Percentiles rank a stretch among this genome's conserved stretches.
Evolutionary conservation across 2,329 filamentous ascomycete genomes (phyloP).

Genomic region (Beauveria brongniartii): DNA sequence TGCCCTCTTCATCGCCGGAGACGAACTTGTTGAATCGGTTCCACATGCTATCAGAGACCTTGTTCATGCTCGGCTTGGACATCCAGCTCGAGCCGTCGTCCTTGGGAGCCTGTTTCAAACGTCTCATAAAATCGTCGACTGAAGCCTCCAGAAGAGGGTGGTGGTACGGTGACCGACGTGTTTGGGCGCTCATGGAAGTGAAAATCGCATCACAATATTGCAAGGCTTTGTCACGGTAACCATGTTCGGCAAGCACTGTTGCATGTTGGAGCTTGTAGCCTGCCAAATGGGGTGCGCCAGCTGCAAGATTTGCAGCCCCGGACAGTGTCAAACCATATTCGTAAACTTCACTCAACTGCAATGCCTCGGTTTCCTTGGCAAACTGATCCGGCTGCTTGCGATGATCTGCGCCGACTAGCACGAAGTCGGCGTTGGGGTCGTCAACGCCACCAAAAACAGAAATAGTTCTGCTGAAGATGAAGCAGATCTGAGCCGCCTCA

Average conservation of each 20-base stretch:
- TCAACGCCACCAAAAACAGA: slow-evolving; percentile 75
- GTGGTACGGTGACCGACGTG: slow-evolving; percentile 80
- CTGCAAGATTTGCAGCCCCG: slow-evolving; percentile 38
- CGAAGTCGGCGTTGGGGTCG: slow-evolving; percentile 69
- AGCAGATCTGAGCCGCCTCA: slow-evolving; percentile 92
- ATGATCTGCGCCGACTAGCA: slow-evolving; percentile 81
- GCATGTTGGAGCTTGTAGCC: slow-evolving; percentile 90
- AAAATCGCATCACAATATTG: slow-evolving; percentile 85
- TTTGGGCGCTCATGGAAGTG: slow-evolving; percentile 67
- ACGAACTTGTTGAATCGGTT: slow-evolving; percentile 96
- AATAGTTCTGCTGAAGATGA: slow-evolving; percentile 68
- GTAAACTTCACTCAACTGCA: slow-evolving; percentile 93
- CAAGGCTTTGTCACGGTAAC: slow-evolving; percentile 72
- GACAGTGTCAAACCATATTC: slow-evolving; percentile 79
- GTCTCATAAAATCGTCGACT: slow-evolving; percentile 75
- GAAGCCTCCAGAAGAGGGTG: slow-evolving; percentile 64
- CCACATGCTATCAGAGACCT: slow-evolving; percentile 84
- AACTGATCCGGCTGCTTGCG: slow-evolving; percentile 61
- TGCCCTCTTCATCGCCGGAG: slow-evolving; percentile 77
- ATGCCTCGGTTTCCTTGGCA: slow-evolving; percentile 71
- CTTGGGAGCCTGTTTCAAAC: slow-evolving; percentile 77
- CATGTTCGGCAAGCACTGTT: slow-evolving; percentile 73
- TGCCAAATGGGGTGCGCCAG: slow-evolving; percentile 71
- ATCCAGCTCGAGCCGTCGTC: slow-evolving; percentile 83
- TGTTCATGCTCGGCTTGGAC: slow-evolving; percentile 90